A percentile compares a stretch with the other conserved stretches of the same genome.
These are phyloP conservation scores for Penicillium sp. DNA, from an alignment of 2,329 filamentous ascomycete species.

Conservation along the genomic window DNA sequence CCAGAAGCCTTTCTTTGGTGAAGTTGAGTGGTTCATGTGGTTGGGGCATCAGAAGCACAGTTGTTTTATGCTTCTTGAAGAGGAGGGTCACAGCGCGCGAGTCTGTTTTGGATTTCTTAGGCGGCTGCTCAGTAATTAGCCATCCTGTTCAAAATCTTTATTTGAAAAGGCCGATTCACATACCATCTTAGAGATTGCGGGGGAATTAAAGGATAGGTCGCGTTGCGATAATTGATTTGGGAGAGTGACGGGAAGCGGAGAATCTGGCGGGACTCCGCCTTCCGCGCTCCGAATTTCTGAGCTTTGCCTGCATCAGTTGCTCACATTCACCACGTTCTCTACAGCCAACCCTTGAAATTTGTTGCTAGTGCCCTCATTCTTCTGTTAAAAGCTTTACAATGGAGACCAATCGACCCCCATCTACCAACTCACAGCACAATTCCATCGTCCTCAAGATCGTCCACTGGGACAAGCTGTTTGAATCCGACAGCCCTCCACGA, in stretches of 20 bases:
- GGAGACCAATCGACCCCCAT: slow-evolving; percentile 12
- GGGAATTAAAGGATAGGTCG: not conserved
- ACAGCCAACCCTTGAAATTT: not conserved
- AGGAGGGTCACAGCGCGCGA: slow-evolving; percentile 64
- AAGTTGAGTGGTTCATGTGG: slow-evolving; percentile 57
- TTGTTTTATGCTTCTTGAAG: slow-evolving; percentile 71
- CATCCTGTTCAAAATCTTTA: not conserved
- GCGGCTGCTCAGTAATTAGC: slow-evolving; percentile 14
- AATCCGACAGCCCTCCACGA: slow-evolving; percentile 42
- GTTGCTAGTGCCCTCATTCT: not conserved
- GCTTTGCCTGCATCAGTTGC: slow-evolving; percentile 3
- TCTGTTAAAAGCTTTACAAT: slow-evolving; percentile 10
- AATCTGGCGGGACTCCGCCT: slow-evolving; percentile 9
- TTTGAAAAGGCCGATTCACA: not conserved
- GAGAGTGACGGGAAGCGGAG: slow-evolving; percentile 21
- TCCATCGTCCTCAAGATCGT: slow-evolving; percentile 30
- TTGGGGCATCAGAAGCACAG: slow-evolving; percentile 67
- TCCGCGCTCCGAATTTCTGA: slow-evolving; percentile 14
- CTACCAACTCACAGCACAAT: slow-evolving; percentile 20
- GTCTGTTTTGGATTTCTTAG: slow-evolving; percentile 24
- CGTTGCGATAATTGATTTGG: not conserved
- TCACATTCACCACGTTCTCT: not conserved
- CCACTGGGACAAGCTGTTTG: slow-evolving; percentile 41
- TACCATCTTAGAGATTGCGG: slow-evolving; percentile 17
- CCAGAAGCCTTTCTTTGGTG: slow-evolving; percentile 60